Conservation (phyloP, 352 stramenopile genomes). For the Phytophthora pluvialis region DNA sequence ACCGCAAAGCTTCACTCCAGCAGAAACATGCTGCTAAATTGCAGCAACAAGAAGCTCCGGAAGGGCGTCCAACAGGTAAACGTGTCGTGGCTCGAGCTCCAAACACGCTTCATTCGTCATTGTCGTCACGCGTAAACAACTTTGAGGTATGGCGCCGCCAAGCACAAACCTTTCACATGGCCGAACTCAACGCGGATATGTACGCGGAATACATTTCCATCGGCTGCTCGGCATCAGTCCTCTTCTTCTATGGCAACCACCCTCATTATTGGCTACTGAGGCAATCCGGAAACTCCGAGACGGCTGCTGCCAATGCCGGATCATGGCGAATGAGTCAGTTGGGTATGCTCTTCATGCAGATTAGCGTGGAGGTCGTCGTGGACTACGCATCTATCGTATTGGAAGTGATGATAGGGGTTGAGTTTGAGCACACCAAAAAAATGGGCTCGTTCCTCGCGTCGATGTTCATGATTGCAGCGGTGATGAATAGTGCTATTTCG, state of each 20-base stretch:
- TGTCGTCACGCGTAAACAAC: neutral
- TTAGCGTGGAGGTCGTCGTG: slow-evolving; percentile 18
- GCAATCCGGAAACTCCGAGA: slow-evolving; percentile 1
- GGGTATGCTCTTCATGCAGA: slow-evolving; percentile 14
- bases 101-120: neutral
- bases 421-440: slow-evolving; percentile 22
- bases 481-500: slow-evolving; percentile 38
- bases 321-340: slow-evolving; percentile 1
- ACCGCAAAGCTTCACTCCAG: neutral
- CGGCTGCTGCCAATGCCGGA: neutral
- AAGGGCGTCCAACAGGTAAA: too few species aligned
- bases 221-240: slow-evolving; percentile 29
- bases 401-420: slow-evolving; percentile 26
- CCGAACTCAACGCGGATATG: slow-evolving; percentile 36
- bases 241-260: slow-evolving; percentile 39
- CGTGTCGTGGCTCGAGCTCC: too few species aligned
- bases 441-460: slow-evolving; percentile 26
- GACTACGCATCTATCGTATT: slow-evolving; percentile 24
- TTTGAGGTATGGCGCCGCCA: slow-evolving; percentile 24
- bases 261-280: slow-evolving; percentile 25
- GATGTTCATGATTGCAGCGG: slow-evolving; percentile 14
- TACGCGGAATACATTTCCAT: slow-evolving; percentile 50
- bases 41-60: neutral
- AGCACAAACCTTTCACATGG: slow-evolving; percentile 15
- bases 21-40: neutral